A percentile compares a stretch with the other conserved stretches of the same genome.
phyloP scores from a whole-genome alignment of 768 basidiomycete genomes.

The Tulasnella sp. region DNA sequence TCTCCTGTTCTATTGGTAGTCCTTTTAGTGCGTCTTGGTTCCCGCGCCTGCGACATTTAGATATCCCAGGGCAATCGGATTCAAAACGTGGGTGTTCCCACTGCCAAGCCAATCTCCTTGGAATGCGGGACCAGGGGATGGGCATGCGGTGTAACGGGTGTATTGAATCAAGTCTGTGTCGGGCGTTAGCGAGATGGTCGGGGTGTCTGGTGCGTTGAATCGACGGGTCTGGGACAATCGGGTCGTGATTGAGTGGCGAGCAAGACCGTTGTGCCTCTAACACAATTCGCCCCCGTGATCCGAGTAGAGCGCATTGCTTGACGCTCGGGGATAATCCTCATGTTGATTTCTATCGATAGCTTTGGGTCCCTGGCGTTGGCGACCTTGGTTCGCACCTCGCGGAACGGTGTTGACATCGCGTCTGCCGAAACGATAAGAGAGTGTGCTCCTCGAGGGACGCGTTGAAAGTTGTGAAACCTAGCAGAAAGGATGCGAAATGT shows the following conservation, averaged over 20 bases:
- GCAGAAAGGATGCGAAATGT: not conserved
- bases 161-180: constrained; percentile 84
- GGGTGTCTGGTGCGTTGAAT: constrained; percentile 68
- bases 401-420: constrained; percentile 61
- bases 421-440: constrained; percentile 74
- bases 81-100: no score
- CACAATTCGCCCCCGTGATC: constrained; percentile 57
- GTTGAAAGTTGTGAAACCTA: constrained; percentile 78
- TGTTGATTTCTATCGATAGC: constrained; percentile 64
- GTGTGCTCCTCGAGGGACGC: constrained; percentile 71
- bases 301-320: constrained; percentile 68
- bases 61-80: no score
- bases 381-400: constrained; percentile 57
- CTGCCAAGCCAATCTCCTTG: constrained; percentile 79
- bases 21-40: no score
- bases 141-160: constrained; percentile 74
- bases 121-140: constrained; percentile 75
- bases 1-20: no score
- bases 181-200: constrained; percentile 81
- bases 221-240: constrained; percentile 67
- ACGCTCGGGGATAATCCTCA: constrained; percentile 65
- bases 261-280: constrained; percentile 67
- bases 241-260: constrained; percentile 70
- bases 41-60: no score
- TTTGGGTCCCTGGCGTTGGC: constrained; percentile 66